Conservation (phyloP, 2,329 filamentous ascomycete genomes). For the Pseudogymnoascus sp. region DNA sequence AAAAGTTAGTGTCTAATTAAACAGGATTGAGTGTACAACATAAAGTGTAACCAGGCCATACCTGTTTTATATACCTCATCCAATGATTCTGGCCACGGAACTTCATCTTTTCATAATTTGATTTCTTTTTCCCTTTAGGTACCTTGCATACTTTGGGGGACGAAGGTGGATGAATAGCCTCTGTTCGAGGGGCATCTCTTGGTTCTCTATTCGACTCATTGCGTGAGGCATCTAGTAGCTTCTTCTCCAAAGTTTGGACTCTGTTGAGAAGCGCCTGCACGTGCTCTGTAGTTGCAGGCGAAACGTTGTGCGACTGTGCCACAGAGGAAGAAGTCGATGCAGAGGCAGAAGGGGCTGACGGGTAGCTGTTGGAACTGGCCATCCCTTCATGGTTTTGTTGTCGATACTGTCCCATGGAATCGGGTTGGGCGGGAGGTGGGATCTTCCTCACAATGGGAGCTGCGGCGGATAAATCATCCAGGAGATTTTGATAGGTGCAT, state of each 20-base stretch:
- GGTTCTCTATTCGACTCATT: not conserved
- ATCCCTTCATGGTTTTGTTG: not conserved
- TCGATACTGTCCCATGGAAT: not conserved
- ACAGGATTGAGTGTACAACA: no score
- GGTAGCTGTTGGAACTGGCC: not conserved
- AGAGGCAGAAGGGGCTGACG: not conserved
- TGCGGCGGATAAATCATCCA: constrained; percentile 6
- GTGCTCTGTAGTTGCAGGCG: constrained; percentile 2
- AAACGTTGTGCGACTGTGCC: not conserved
- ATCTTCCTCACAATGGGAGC: not conserved
- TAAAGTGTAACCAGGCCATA: constrained; percentile 9
- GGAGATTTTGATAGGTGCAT: constrained; percentile 27
- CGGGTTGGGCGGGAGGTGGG: not conserved
- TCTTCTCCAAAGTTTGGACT: constrained; percentile 10
- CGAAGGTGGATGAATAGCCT: not conserved
- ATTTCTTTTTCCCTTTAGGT: not conserved
- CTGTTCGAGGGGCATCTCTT: not conserved
- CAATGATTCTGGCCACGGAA: constrained; percentile 24
- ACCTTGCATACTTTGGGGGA: not conserved
- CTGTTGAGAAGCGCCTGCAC: not conserved
- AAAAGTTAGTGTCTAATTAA: not conserved
- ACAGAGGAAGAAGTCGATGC: not conserved
- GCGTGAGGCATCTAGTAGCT: not conserved
- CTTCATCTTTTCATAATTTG: constrained; percentile 17
- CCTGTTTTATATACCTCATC: constrained; percentile 21